Evolutionary conservation across 441 rosid genomes (phyloP).

Genomic region (Raphanus hybrid): DNA sequence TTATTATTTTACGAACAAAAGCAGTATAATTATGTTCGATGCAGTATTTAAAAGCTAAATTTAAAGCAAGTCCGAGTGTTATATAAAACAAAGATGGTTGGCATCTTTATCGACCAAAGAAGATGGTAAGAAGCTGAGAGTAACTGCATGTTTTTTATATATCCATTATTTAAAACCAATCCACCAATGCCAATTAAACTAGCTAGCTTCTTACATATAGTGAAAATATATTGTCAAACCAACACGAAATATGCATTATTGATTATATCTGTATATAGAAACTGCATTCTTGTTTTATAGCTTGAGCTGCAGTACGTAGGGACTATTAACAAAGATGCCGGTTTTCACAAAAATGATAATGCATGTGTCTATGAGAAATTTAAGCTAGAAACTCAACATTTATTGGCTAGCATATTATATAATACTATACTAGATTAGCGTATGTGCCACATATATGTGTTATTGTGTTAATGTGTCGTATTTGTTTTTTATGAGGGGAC

Average conservation of each 20-base stretch:
- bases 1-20: constrained; percentile 33
- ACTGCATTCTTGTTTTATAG: neutral
- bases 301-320: neutral
- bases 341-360: constrained; percentile 9
- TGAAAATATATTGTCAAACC: no score
- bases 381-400: neutral
- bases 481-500: constrained; percentile 37
- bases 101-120: constrained; percentile 31
- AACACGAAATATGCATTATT: no score
- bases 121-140: constrained; percentile 14
- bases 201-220: no score
- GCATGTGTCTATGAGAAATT: constrained; percentile 7
- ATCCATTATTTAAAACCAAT: neutral
- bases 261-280: neutral
- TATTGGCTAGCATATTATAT: neutral
- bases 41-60: neutral
- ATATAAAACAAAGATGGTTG: constrained; percentile 1
- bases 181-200: neutral
- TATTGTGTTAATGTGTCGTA: constrained; percentile 4
- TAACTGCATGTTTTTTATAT: neutral
- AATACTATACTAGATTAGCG: constrained; percentile 12
- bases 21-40: constrained; percentile 19
- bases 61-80: neutral
- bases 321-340: constrained; percentile 9
- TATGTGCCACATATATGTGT: neutral